Evolutionary conservation across 306 rosid species (phyloP).

Genomic region (Hippophae rhamnoides): DNA sequence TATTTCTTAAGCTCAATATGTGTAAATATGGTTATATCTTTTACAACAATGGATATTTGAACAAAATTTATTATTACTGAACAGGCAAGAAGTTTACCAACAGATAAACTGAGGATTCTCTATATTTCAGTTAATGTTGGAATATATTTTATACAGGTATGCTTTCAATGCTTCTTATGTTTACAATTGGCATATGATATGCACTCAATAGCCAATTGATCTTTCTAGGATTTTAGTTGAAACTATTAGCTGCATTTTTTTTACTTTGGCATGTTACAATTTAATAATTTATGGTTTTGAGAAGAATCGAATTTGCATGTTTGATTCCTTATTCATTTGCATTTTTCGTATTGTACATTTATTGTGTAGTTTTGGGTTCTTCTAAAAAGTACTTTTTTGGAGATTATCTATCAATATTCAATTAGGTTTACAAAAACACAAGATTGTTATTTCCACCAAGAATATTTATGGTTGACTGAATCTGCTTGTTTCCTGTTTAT

Average conservation of each 20-base stretch:
- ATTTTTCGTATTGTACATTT: too few species aligned
- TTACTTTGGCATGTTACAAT: not conserved
- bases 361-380: too few species aligned
- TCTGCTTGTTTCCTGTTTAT: slow-evolving; percentile 3
- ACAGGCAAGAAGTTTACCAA: slow-evolving; percentile 90
- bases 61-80: not conserved
- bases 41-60: not conserved
- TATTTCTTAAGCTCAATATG: too few species aligned
- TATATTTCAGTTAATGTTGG: slow-evolving; percentile 60
- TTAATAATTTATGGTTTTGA: too few species aligned
- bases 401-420: too few species aligned
- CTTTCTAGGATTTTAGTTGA: not conserved
- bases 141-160: slow-evolving; percentile 76
- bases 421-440: too few species aligned
- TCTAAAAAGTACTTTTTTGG: too few species aligned
- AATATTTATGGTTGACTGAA: not conserved
- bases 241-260: not conserved
- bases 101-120: slow-evolving; percentile 65
- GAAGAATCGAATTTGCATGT: too few species aligned
- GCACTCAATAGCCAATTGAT: not conserved
- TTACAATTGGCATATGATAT: not conserved
- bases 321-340: too few species aligned
- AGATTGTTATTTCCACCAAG: too few species aligned
- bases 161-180: slow-evolving; percentile 12
- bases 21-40: not conserved